Base-by-base conservation (phyloP, 768 basidiomycete genomes). In the Pulveroboletus frians region DNA sequence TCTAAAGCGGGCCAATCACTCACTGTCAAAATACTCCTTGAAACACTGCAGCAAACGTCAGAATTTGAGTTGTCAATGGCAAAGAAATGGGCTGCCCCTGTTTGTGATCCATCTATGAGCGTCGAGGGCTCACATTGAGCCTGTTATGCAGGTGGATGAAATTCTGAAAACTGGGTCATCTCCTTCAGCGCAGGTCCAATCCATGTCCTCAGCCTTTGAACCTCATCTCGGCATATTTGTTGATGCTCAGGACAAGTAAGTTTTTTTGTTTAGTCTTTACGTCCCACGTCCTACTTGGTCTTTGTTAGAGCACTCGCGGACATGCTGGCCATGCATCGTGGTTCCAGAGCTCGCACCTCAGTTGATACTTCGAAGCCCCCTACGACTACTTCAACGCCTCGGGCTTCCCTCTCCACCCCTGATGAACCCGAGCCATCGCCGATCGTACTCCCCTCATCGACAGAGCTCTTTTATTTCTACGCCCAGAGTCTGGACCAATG, bases 391-490 rank as follows among this genome's bases (percentile, higher is more conserved):
- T 63, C 64, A 15, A 70, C 67, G 1, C 62, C 72, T 34, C 65
- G 72, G 31, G 63, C 66, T 6, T 59, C 78, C 15, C 66, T 71
- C 18, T 69, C 69, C 11, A 67, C 66, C 21, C 69, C 73, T 26
- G 74, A 71, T 11, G 76, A 75, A 3, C 70, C 74, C 21, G 71
- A 73, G 23, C 69, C 80, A 0, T 68, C 79, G 1, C 74, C 77
- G n/a, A 71, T 79, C 3, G 90, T 98, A 1, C 76, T 98, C 8
- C 88, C 92, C 0, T 93, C 91, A 0, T 97, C 94, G 1, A 97
- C 94, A 1, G 94, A 98, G 57, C 71, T 99, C 15, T 99, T 98
- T 73, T 96, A 94, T 66, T 92, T 96, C 69, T 98, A 98, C 63
- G 91, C 84, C 0, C 93, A 98, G 65, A 93, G 85, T 47, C 71